Evolutionary conservation across 345 rosid genomes (phyloP).

Genomic region (Heritiera littoralis): DNA sequence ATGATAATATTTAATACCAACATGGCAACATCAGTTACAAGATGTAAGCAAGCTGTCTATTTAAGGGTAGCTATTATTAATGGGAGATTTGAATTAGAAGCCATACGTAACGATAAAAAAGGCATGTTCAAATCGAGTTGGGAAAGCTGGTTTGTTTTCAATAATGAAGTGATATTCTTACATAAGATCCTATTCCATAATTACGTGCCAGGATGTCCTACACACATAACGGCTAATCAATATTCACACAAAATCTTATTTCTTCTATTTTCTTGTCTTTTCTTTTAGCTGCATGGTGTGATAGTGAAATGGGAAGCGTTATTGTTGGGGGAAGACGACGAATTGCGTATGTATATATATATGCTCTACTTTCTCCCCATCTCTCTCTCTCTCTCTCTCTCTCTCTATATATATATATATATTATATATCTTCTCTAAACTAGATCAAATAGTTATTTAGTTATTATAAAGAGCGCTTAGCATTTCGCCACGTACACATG

Average conservation of each 20-base stretch:
- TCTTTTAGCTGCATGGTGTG: constrained; percentile 30
- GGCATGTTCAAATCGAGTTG: constrained; percentile 39
- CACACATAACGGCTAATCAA: constrained; percentile 28
- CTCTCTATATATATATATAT: constrained; percentile 22
- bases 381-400: constrained; percentile 36
- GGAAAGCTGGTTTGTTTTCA: constrained; percentile 24
- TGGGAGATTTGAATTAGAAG: neutral
- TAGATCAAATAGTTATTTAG: neutral
- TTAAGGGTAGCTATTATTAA: neutral
- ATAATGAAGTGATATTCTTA: constrained; percentile 24
- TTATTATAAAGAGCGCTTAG: neutral
- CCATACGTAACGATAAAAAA: constrained; percentile 15
- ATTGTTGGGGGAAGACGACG: constrained; percentile 33
- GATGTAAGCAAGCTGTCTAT: constrained; percentile 13
- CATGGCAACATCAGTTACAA: neutral
- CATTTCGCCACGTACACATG: constrained; percentile 14
- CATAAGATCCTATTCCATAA: constrained; percentile 40
- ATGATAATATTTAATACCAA: constrained; percentile 14
- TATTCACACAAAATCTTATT: constrained; percentile 30
- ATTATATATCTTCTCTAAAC: constrained; percentile 17
- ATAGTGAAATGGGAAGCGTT: constrained; percentile 27
- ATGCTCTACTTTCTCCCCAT: constrained; percentile 9
- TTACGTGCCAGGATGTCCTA: constrained; percentile 50
- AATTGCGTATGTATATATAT: neutral
- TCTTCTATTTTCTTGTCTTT: constrained; percentile 47